Conservation (phyloP, 2,329 filamentous ascomycete genomes). For the Blastomyces percursus region DNA sequence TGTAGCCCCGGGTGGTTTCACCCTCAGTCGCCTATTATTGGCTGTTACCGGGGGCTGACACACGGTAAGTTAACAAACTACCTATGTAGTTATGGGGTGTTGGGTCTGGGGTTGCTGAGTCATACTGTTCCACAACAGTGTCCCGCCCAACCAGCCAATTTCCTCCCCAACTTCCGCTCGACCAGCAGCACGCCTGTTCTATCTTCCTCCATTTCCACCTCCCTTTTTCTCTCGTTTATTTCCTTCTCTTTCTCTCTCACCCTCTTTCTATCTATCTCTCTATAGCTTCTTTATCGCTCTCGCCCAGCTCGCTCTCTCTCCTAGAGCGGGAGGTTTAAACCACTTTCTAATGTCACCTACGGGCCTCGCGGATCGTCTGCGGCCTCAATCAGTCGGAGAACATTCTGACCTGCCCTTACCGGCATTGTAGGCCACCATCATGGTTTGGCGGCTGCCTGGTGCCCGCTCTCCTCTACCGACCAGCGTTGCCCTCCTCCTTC, state of each 20-base stretch:
- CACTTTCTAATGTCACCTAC: slow-evolving; percentile 3
- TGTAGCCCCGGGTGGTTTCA: no score
- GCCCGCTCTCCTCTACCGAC: slow-evolving; percentile 44
- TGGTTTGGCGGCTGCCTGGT: slow-evolving; percentile 56
- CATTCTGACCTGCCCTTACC: not conserved
- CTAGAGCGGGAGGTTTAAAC: not conserved
- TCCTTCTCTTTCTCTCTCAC: not conserved
- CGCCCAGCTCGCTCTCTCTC: not conserved
- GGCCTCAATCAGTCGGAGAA: not conserved
- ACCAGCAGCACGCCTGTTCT: not conserved
- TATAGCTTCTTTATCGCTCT: no score
- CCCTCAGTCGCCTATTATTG: no score
- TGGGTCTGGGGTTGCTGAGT: not conserved
- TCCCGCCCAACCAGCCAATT: not conserved
- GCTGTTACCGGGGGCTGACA: not conserved
- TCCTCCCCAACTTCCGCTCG: not conserved
- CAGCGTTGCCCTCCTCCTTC: slow-evolving; percentile 48
- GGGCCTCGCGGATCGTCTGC: not conserved
- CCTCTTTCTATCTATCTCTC: not conserved
- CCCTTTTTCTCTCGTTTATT: not conserved
- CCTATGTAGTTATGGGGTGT: no score
- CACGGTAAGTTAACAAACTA: not conserved
- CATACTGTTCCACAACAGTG: no score
- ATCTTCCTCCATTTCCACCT: not conserved
- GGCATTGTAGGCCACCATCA: slow-evolving; percentile 34